These are phyloP conservation scores for Tephrocybe rancida DNA, from an alignment of 768 basidiomycete genomes.

Conservation along the genomic window DNA sequence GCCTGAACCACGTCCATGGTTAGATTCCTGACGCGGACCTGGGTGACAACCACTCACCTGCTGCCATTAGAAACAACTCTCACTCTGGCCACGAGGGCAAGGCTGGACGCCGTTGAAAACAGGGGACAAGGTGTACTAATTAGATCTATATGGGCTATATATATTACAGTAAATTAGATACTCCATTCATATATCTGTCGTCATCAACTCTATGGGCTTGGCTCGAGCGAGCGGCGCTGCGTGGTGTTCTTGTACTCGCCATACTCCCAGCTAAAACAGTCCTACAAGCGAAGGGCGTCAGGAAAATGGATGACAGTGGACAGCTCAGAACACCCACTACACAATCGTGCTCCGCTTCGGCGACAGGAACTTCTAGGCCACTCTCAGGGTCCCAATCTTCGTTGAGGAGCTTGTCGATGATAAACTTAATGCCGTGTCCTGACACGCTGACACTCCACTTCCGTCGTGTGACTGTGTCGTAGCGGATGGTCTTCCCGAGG, in stretches of 20 bases:
- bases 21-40: constrained; percentile 26
- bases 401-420: constrained; percentile 57
- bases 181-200: background rate
- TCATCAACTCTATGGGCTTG: background rate
- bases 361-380: constrained; percentile 44
- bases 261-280: constrained; percentile 77
- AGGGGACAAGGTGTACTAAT: background rate
- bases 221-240: background rate
- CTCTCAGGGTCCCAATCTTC: constrained; percentile 38
- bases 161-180: background rate
- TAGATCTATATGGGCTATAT: background rate
- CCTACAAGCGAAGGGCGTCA: constrained; percentile 38
- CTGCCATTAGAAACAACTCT: constrained; percentile 6
- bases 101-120: background rate
- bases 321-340: constrained; percentile 40
- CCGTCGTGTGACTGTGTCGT: constrained; percentile 83
- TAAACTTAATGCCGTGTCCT: constrained; percentile 68
- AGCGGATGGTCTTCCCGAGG: constrained; percentile 77
- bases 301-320: background rate
- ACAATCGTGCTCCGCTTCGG: constrained; percentile 63
- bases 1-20: background rate
- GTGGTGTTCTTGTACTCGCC: constrained; percentile 37
- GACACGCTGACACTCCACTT: constrained; percentile 79
- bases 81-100: constrained; percentile 19
- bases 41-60: constrained; percentile 7